Evolutionary conservation across 257 asterid genomes (phyloP).

Genomic region (Solanum appendiculatum): DNA sequence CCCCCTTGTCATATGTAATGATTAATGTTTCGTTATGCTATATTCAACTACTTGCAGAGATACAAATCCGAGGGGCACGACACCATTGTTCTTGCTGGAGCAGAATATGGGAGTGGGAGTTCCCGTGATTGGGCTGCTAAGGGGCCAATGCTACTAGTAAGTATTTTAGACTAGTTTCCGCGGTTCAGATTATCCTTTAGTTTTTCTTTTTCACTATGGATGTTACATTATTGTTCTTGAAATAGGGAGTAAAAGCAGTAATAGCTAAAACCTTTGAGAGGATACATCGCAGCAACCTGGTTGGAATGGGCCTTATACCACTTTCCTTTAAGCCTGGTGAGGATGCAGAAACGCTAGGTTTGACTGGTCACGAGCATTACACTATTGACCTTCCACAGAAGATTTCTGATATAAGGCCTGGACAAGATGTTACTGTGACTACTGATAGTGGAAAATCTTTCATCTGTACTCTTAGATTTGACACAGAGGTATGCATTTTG

Average conservation of each 20-base stretch:
- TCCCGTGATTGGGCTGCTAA: constrained; percentile 99
- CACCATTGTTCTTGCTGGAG: constrained; percentile 84
- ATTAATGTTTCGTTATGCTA: neutral
- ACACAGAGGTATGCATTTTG: constrained; percentile 57
- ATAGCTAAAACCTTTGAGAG: constrained; percentile 92
- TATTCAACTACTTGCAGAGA: constrained; percentile 32
- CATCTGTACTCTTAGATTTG: constrained; percentile 65
- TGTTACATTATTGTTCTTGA: neutral
- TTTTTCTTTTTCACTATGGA: neutral
- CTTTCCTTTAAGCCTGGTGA: constrained; percentile 85
- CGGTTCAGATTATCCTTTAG: neutral
- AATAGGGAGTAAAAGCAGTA: constrained; percentile 93
- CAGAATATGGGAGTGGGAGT: constrained; percentile 98
- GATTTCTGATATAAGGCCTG: constrained; percentile 56
- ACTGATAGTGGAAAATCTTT: constrained; percentile 65
- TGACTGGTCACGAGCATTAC: constrained; percentile 81
- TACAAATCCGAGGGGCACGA: constrained; percentile 72
- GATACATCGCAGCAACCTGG: constrained; percentile 92
- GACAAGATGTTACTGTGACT: constrained; percentile 73
- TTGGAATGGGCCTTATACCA: constrained; percentile 92
- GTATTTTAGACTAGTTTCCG: neutral
- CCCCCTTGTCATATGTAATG: neutral
- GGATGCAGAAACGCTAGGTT: constrained; percentile 71
- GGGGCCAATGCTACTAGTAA: constrained; percentile 91
- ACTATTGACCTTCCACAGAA: constrained; percentile 68